Conservation (phyloP, 2,329 filamentous ascomycete species). For the Phoma sp. region DNA sequence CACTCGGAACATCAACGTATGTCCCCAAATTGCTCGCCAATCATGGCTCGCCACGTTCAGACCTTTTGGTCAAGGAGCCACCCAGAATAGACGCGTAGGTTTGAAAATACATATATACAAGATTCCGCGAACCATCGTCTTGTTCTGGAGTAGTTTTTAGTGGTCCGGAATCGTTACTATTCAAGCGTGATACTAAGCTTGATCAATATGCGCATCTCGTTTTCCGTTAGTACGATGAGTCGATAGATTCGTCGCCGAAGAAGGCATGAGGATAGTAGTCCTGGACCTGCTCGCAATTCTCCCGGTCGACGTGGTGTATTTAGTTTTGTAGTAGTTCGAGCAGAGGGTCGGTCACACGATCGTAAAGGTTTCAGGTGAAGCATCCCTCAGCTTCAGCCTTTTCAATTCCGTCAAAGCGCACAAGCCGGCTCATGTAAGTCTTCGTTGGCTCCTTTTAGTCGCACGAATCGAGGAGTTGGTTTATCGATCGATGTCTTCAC, state of each 20-base stretch:
- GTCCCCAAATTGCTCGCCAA: too few relatives aligned
- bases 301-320: conserved; percentile 70
- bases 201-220: conserved; percentile 95
- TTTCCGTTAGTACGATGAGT: conserved; percentile 90
- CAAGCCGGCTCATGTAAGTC: conserved; percentile 24
- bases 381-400: conserved; percentile 93
- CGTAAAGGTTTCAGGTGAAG: conserved; percentile 99
- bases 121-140: too few relatives aligned
- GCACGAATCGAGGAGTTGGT: too few relatives aligned
- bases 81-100: too few relatives aligned
- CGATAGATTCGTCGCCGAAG: conserved; percentile 86
- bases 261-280: conserved; percentile 94
- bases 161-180: conserved; percentile 48
- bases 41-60: too few relatives aligned
- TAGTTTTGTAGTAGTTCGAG: conserved; percentile 65
- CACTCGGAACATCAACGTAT: too few relatives aligned
- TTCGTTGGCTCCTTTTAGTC: too few relatives aligned
- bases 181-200: conserved; percentile 98
- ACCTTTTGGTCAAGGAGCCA: too few relatives aligned
- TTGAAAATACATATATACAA: too few relatives aligned
- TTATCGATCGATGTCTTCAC: too few relatives aligned
- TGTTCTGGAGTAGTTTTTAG: too few relatives aligned
- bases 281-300: conserved; percentile 86
- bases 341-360: conserved; percentile 79
- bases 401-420: conserved; percentile 94